These are phyloP conservation scores for Zizania palustris DNA, from an alignment of 202 grass and related monocot species.

Conservation along the genomic window DNA sequence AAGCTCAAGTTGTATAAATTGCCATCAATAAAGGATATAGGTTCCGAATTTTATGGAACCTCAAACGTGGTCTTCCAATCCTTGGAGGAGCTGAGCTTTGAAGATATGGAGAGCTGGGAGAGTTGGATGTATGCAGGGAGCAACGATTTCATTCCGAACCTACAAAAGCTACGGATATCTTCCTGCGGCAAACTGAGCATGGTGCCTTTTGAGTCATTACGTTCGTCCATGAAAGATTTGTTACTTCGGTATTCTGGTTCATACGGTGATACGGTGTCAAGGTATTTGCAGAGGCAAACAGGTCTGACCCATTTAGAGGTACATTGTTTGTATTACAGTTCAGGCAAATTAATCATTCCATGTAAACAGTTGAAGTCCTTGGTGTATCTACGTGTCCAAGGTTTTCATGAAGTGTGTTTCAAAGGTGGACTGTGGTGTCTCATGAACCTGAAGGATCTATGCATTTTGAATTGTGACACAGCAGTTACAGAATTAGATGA, in stretches of 20 bases:
- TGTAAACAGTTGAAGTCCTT: constrained; percentile 4
- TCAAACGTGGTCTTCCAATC: constrained; percentile 1
- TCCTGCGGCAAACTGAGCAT: background rate
- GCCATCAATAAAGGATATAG: constrained; percentile 22
- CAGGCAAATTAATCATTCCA: constrained; percentile 25
- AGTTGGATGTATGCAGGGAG: constrained; percentile 6
- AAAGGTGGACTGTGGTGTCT: constrained; percentile 27
- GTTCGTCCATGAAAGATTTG: background rate
- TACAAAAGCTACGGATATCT: constrained; percentile 15
- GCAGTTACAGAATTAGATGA: background rate
- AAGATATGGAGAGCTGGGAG: background rate
- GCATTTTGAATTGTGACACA: background rate
- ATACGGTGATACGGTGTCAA: background rate
- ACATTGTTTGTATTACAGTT: background rate
- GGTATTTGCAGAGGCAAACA: constrained; percentile 18
- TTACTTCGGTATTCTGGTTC: background rate
- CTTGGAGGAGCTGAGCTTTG: constrained; percentile 37
- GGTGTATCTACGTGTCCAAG: constrained; percentile 8
- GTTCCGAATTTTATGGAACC: constrained; percentile 17
- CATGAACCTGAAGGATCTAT: constrained; percentile 12
- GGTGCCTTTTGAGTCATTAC: constrained; percentile 6
- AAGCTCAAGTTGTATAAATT: constrained; percentile 15
- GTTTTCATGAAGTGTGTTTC: background rate
- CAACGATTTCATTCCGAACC: constrained; percentile 7
- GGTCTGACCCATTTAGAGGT: constrained; percentile 19